Conservation (phyloP, 2,329 filamentous ascomycete genomes). For the Chaetomiaceae sp. region DNA sequence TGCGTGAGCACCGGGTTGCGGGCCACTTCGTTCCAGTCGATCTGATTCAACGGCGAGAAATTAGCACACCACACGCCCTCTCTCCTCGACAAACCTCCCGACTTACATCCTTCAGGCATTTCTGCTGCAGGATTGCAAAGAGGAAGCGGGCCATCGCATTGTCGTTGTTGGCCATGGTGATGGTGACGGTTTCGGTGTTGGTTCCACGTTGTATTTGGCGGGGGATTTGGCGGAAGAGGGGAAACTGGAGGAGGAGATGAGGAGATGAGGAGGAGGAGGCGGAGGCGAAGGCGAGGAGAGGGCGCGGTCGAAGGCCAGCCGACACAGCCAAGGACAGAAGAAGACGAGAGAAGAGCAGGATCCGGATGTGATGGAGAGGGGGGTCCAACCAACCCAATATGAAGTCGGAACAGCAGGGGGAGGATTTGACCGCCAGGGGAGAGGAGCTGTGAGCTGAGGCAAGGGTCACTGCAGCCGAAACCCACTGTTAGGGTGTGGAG, state of each 20-base stretch:
- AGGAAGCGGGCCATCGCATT: slow-evolving; percentile 54
- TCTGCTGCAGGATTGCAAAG: slow-evolving; percentile 56
- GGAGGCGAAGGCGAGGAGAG: slow-evolving; percentile 11
- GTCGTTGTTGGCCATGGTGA: slow-evolving; percentile 50
- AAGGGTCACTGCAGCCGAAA: slow-evolving; percentile 25
- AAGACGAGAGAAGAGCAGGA: slow-evolving; percentile 3
- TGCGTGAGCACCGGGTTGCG: slow-evolving; percentile 48
- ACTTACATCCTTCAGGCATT: slow-evolving; percentile 57
- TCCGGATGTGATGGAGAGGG: slow-evolving; percentile 4
- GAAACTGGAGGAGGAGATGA: slow-evolving; percentile 1
- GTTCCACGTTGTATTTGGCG: too few species aligned
- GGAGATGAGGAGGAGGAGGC: background rate
- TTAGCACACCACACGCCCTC: background rate
- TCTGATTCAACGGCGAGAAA: slow-evolving; percentile 33
- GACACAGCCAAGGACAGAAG: slow-evolving; percentile 14
- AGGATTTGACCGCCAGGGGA: slow-evolving; percentile 10
- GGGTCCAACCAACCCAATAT: slow-evolving; percentile 22
- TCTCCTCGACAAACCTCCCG: background rate
- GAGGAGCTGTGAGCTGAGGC: slow-evolving; percentile 15
- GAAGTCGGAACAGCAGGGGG: slow-evolving; percentile 16
- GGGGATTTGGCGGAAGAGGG: too few species aligned
- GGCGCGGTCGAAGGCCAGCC: slow-evolving; percentile 17
- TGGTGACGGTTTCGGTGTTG: slow-evolving; percentile 7
- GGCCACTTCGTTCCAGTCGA: slow-evolving; percentile 56
- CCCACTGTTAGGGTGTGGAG: slow-evolving; percentile 29